Evolutionary conservation across 1,139 yeast genomes (phyloP), one percentile per base, ranked within the genome.

Genomic region (Debaryomyces robertsiae): DNA sequence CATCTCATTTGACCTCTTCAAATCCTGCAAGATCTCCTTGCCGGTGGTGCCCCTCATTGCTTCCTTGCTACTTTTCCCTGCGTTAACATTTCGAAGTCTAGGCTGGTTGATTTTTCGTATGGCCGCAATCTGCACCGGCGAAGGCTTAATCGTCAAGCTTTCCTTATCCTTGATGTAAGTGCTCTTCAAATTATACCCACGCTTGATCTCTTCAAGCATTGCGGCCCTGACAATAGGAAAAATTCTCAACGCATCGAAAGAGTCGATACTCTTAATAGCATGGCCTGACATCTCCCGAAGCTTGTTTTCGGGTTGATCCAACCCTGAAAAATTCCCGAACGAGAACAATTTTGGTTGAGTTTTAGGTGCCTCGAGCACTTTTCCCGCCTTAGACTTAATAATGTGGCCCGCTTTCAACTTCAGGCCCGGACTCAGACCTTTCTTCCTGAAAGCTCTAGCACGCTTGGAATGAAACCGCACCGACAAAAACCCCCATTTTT

Each of bases 151-250:
- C 2, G 46, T 55, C 39, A 72, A 49, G 27, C 63, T 67, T 2
- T 60, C 60, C 43, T 66, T 65, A 33, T 53, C 49, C 37, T 59
- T 55, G 27, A 66, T 45, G 41, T 67, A 65, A 2, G 75, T 67
- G 44, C 58, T 69, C 40, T 60, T 65, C 45, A 67, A 50, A 57
- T 70, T 50, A 50, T 79, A 78, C 42, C 74, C 78, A 1, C 65
- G 58, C 39, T 68, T 68, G 41, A 88, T 79, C 41, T 84, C 83
- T n/a, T 75, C 64, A 10, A 76, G 63, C 60, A 89, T 69, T 1
- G 84, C 83, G 0, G 68, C 67, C 47, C 96, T 67, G 1, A 91
- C 85, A 1, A 73, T 71, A 0, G 93, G 89, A 37, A 82, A 67
- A 17, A 93, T 67, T 43, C 81, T 75, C 44, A 91, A 69, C 35